Conservation (phyloP, 768 basidiomycete species). For the Obba rivulosa region DNA sequence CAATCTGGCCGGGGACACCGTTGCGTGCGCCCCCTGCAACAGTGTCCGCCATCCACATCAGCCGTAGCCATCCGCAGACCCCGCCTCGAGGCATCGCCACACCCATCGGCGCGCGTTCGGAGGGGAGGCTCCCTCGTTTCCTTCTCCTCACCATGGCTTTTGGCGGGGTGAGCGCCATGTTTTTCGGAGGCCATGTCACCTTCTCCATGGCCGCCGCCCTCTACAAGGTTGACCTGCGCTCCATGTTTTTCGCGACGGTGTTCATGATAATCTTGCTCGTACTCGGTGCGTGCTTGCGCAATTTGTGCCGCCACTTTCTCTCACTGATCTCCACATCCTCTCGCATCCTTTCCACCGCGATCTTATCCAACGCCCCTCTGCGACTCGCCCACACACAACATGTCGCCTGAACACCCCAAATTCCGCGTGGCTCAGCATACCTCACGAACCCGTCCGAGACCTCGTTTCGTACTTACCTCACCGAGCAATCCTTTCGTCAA, state of each 20-base stretch:
- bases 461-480: conserved; percentile 91
- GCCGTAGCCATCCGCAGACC: conserved; percentile 6
- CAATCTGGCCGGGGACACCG: conserved; percentile 18
- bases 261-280: conserved; percentile 64
- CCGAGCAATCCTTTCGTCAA: conserved; percentile 95
- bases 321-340: conserved; percentile 6
- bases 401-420: no score
- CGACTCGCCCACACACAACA: not conserved
- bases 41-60: conserved; percentile 16
- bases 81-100: conserved; percentile 20
- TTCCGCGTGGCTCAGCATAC: conserved; percentile 56
- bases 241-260: conserved; percentile 65
- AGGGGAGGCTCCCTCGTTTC: conserved; percentile 41
- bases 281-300: conserved; percentile 48
- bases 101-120: conserved; percentile 17
- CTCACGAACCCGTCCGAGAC: conserved; percentile 92
- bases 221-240: conserved; percentile 60
- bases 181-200: conserved; percentile 49
- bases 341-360: not conserved
- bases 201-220: conserved; percentile 33
- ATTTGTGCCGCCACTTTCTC: not conserved
- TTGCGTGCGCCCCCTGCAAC: conserved; percentile 19
- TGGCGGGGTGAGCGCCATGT: conserved; percentile 55
- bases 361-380: not conserved
- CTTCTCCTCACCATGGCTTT: conserved; percentile 64